A percentile compares a stretch with the other conserved stretches of the same genome.
Conservation (phyloP, 768 basidiomycete species). For the Naematelia encephala region DNA sequence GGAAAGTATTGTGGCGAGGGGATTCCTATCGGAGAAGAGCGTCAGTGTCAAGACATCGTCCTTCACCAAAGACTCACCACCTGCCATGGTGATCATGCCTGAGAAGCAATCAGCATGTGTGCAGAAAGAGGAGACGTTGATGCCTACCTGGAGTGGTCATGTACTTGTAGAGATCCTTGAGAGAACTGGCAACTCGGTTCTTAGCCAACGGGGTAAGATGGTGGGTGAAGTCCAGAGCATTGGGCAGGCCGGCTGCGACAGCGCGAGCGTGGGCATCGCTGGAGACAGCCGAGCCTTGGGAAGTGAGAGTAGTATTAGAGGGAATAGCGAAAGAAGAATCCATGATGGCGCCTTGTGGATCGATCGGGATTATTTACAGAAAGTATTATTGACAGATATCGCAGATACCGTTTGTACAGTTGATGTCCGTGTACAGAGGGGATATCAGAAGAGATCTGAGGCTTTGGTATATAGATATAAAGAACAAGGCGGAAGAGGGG, state of each 20-base stretch:
- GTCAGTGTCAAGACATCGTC: not conserved
- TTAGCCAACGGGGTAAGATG: slow-evolving; percentile 63
- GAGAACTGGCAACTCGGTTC: slow-evolving; percentile 57
- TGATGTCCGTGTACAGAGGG: too few relatives aligned
- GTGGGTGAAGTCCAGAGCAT: slow-evolving; percentile 65
- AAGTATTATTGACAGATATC: not conserved
- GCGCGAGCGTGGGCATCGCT: not conserved
- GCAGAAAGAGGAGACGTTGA: slow-evolving; percentile 26
- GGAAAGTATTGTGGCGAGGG: slow-evolving; percentile 64
- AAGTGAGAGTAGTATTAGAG: not conserved
- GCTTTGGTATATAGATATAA: too few relatives aligned
- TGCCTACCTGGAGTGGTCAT: slow-evolving; percentile 55
- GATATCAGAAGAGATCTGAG: too few relatives aligned
- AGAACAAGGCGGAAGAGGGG: too few relatives aligned
- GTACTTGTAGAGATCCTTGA: slow-evolving; percentile 68
- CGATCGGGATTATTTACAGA: not conserved
- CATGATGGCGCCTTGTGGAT: slow-evolving; percentile 17
- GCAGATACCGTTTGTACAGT: too few relatives aligned
- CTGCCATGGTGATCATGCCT: slow-evolving; percentile 62
- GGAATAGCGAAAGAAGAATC: slow-evolving; percentile 40
- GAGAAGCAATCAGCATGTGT: slow-evolving; percentile 36
- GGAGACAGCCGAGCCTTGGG: not conserved
- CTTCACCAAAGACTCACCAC: slow-evolving; percentile 55
- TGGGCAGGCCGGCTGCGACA: slow-evolving; percentile 27
- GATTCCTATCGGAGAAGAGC: slow-evolving; percentile 54